These are phyloP conservation scores for Coemansia pectinata DNA, from an alignment of 192 early-diverging fungal species.

Conservation along the genomic window DNA sequence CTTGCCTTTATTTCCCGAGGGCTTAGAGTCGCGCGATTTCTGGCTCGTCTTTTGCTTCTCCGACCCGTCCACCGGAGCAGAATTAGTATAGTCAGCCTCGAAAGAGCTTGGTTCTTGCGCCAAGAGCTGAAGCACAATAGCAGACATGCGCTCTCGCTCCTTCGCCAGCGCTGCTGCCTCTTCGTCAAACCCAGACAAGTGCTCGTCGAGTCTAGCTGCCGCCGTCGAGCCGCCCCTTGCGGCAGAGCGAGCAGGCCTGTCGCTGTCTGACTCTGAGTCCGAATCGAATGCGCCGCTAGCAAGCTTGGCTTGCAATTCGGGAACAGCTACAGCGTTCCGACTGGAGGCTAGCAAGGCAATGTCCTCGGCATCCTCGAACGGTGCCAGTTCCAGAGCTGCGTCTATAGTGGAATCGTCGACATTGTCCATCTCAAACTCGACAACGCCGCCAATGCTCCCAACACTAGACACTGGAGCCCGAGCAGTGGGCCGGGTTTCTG, in stretches of 20 bases:
- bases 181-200: conserved; percentile 5
- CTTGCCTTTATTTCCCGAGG: conserved; percentile 5
- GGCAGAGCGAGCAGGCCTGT: neutral
- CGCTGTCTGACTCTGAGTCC: conserved; percentile 22
- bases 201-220: neutral
- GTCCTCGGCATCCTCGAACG: conserved; percentile 41
- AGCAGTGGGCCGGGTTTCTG: neutral
- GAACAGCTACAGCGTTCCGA: conserved; percentile 5
- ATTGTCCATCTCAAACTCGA: neutral
- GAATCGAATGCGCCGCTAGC: conserved; percentile 48
- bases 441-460: neutral
- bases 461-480: neutral
- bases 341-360: conserved; percentile 29
- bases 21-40: neutral
- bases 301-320: conserved; percentile 45
- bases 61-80: conserved; percentile 10
- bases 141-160: conserved; percentile 43
- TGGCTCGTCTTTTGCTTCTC: neutral
- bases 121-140: conserved; percentile 26
- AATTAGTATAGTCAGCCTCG: neutral
- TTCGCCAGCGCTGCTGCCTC: conserved; percentile 19
- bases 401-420: neutral
- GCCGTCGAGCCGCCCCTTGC: neutral
- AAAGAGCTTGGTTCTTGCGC: neutral
- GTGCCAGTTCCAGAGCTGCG: conserved; percentile 6